Percentiles rank a stretch among this genome's conserved stretches.
Conservation (phyloP, 805 yeast species). For the Pichia thaimueangensis region DNA sequence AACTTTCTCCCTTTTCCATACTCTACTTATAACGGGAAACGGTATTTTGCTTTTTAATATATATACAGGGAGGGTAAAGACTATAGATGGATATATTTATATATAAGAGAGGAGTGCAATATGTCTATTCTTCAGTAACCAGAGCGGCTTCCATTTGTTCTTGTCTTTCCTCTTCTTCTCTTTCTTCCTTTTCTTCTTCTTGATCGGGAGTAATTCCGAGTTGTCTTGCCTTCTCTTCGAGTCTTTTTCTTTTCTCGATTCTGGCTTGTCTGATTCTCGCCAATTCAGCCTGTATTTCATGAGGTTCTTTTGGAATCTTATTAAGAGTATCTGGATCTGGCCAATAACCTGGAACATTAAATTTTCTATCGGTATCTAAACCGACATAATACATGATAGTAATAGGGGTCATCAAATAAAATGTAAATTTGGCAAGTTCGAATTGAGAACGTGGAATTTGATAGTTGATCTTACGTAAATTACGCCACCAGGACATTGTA, state of each 20-base stretch:
- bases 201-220: slow-evolving; percentile 54
- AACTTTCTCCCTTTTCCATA: no score
- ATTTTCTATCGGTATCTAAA: slow-evolving; percentile 78
- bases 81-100: no score
- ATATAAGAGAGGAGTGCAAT: background rate
- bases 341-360: slow-evolving; percentile 92
- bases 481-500: slow-evolving; percentile 6
- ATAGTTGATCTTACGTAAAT: slow-evolving; percentile 31
- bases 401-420: slow-evolving; percentile 80
- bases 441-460: slow-evolving; percentile 51
- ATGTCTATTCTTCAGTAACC: slow-evolving; percentile 9
- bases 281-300: slow-evolving; percentile 84
- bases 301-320: slow-evolving; percentile 87
- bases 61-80: background rate
- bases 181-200: slow-evolving; percentile 10
- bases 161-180: background rate
- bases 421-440: slow-evolving; percentile 65
- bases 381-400: slow-evolving; percentile 93
- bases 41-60: background rate
- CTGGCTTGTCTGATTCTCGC: slow-evolving; percentile 80
- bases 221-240: slow-evolving; percentile 65
- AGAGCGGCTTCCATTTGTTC: slow-evolving; percentile 9
- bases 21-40: no score
- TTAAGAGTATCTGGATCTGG: slow-evolving; percentile 92
- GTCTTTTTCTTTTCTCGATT: slow-evolving; percentile 60